These are phyloP conservation scores for Verticillium isaacii DNA, from an alignment of 2,329 filamentous ascomycete genomes.

Conservation along the genomic window DNA sequence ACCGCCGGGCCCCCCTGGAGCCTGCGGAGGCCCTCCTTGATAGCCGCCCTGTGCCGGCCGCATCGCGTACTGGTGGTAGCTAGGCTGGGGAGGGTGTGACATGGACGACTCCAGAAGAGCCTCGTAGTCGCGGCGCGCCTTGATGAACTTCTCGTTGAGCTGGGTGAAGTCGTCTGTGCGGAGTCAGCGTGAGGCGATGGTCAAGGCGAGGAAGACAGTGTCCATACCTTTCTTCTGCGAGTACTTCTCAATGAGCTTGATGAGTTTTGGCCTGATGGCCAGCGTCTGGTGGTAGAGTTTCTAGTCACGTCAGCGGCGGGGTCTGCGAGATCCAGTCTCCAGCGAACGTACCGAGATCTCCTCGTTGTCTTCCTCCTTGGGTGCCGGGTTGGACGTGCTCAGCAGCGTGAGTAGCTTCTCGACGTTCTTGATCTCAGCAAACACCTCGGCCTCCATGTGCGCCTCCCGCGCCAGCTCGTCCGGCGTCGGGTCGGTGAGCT, in stretches of 20 bases:
- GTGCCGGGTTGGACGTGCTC: conserved; percentile 77
- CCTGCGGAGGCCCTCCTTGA: conserved; percentile 11
- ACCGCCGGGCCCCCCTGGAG: conserved; percentile 21
- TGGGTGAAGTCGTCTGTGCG: conserved; percentile 89
- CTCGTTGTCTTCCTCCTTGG: conserved; percentile 88
- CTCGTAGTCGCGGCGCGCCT: conserved; percentile 94
- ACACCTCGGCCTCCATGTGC: conserved; percentile 79
- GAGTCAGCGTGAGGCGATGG: conserved; percentile 8
- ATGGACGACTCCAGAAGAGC: conserved; percentile 93
- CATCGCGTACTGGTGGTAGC: conserved; percentile 66
- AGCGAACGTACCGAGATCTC: conserved; percentile 73
- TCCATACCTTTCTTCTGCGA: conserved; percentile 89
- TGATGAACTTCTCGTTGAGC: conserved; percentile 99
- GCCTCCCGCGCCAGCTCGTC: conserved; percentile 94
- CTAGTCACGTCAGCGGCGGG: conserved; percentile 33
- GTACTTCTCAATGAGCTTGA: conserved; percentile 97
- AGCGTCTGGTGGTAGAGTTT: conserved; percentile 88
- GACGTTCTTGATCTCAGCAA: conserved; percentile 60
- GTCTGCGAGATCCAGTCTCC: background rate
- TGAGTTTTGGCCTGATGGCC: conserved; percentile 91
- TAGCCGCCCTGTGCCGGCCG: conserved; percentile 45
- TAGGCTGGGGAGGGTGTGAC: conserved; percentile 81
- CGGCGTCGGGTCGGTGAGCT: conserved; percentile 86
- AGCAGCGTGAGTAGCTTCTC: conserved; percentile 77
- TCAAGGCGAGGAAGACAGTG: background rate